Evolutionary conservation across 1,139 yeast genomes (phyloP).

Genomic region (Pichia sp.): DNA sequence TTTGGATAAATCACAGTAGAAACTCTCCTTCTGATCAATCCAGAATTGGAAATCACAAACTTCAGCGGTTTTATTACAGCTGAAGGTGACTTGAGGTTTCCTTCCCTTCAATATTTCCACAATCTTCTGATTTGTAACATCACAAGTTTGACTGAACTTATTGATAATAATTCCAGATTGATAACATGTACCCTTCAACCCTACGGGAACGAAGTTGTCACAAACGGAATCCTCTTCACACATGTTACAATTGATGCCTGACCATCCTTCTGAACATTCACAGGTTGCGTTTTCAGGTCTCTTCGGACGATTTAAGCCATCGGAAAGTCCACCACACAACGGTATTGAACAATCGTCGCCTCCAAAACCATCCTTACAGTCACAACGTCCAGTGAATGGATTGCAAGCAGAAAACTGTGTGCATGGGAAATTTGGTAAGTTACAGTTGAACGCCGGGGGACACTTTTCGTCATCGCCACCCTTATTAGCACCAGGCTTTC

Average conservation of each 20-base stretch:
- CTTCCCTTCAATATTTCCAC: constrained; percentile 70
- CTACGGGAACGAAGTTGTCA: constrained; percentile 83
- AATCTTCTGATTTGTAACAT: constrained; percentile 85
- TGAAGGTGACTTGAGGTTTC: constrained; percentile 86
- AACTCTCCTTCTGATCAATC: constrained; percentile 86
- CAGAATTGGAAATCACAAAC: constrained; percentile 90
- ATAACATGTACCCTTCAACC: constrained; percentile 82
- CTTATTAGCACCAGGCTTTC: not conserved
- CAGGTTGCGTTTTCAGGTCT: constrained; percentile 50
- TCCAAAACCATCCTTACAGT: constrained; percentile 88
- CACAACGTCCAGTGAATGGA: constrained; percentile 83
- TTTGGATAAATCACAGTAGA: constrained; percentile 71
- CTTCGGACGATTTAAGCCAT: constrained; percentile 62
- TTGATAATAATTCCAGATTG: constrained; percentile 81
- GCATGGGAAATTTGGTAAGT: constrained; percentile 84
- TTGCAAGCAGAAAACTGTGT: constrained; percentile 85
- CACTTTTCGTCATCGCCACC: constrained; percentile 35
- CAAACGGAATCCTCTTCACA: constrained; percentile 71
- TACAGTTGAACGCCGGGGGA: constrained; percentile 91
- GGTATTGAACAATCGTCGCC: constrained; percentile 91
- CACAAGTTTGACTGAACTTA: constrained; percentile 83
- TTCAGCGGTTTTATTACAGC: constrained; percentile 64
- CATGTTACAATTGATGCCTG: constrained; percentile 86
- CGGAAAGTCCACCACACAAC: constrained; percentile 73
- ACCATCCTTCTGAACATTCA: constrained; percentile 80